phyloP scores from a whole-genome alignment of 2,329 filamentous ascomycete species.

The Myriosclerotinia duriaeana region DNA sequence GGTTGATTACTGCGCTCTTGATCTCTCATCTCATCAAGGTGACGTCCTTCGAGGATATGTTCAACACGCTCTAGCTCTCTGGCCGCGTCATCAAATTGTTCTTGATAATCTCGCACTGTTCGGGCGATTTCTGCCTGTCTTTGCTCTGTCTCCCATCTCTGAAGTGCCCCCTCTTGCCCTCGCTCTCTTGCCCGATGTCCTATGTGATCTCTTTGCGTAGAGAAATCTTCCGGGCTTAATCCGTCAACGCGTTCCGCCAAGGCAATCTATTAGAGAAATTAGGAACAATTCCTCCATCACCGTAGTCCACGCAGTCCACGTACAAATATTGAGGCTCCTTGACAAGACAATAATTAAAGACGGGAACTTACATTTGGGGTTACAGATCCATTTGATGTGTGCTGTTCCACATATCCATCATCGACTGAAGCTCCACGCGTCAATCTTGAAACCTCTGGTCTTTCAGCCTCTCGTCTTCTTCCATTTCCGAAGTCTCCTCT shows the following conservation, averaged over 20 bases:
- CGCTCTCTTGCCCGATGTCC: neutral
- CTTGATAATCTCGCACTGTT: neutral
- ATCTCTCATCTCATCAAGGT: neutral
- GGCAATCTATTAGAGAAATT: neutral
- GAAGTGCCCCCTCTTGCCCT: neutral
- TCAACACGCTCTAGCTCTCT: neutral
- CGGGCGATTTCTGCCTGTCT: too few relatives aligned
- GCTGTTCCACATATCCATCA: neutral
- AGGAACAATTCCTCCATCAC: neutral
- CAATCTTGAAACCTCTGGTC: conserved; percentile 32
- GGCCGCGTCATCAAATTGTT: neutral
- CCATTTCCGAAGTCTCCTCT: neutral
- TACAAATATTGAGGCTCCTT: neutral
- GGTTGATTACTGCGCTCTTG: neutral
- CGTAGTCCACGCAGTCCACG: neutral
- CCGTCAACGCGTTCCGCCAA: neutral
- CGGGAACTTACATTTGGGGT: conserved; percentile 1
- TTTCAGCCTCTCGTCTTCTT: conserved; percentile 24
- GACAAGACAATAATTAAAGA: neutral
- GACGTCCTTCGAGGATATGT: neutral
- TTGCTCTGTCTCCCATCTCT: neutral
- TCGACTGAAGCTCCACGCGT: conserved; percentile 28
- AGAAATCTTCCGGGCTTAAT: neutral
- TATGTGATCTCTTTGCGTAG: neutral
- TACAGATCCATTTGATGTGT: neutral